Base-by-base conservation (phyloP, 176 grass and related monocot species). In the Puccinellia tenuiflora region DNA sequence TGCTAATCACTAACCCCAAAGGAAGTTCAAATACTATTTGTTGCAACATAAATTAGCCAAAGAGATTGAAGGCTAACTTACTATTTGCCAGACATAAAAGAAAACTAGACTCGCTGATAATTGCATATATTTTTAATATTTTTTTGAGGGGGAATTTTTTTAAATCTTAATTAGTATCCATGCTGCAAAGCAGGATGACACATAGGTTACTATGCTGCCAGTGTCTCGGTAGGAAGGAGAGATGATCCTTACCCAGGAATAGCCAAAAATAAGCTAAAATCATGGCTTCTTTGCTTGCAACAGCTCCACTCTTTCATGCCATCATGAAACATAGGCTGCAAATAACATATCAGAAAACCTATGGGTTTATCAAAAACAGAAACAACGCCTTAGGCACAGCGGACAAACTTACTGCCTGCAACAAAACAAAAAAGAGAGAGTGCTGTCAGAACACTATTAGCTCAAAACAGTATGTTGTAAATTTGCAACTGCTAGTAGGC, bases 291-390 rank as follows among this genome's bases (percentile, higher is more conserved):
- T 93, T 96, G 89, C 85, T 96, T 98, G 89, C 96, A 98, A 66
- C 93, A 98, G 78, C 87, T 98, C 96, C 96, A 98, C 79, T 98
- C 89, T 89, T 98, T 98, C 93, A 92, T 99, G 61, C 91, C 96
- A 3, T 99, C 93, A 87, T 96, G 91, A 88, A 99, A 99, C 34
- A 88, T 57, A 69, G 96, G 93, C 96, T 98, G 89, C 85, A 85
- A 79, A 85, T 50, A 59, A 82, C 43, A 45, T 61, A 34, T 88
- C 88, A 91, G 38, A 82, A 83, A 85, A 25, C 25, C 14, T 13
- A 72, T 65, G 16, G 57, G 39, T 18, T 42, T 56, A 57, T 85
- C 7, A 16, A 70, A 29, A 73, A 60, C 73, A 89, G 40, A 68
- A 88, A 76, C 63, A 88, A 61, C 47, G 68, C 68, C 34, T 80